Conservation (phyloP, 768 basidiomycete species). For the Xerocomellus intermedius region DNA sequence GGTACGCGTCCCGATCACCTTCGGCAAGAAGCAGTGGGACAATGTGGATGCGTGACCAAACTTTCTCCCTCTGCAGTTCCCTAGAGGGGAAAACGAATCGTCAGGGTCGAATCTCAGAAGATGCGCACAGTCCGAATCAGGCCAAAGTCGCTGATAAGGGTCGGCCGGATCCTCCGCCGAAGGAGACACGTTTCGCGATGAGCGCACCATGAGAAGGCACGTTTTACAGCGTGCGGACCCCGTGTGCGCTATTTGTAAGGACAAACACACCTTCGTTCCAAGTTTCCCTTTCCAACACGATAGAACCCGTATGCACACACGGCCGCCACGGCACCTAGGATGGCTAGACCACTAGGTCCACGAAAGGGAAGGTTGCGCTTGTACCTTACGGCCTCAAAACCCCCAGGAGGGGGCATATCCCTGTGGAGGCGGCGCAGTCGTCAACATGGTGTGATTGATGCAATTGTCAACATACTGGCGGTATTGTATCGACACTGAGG, state of each 20-base stretch:
- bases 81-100: conserved; percentile 46
- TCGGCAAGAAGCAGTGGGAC: conserved; percentile 92
- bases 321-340: conserved; percentile 83
- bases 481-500: conserved; percentile 27
- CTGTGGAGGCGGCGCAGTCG: conserved; percentile 41
- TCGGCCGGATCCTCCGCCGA: conserved; percentile 47
- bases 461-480: conserved; percentile 27
- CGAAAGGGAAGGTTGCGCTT: conserved; percentile 92
- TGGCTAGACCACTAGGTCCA: conserved; percentile 79
- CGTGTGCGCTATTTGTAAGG: conserved; percentile 20
- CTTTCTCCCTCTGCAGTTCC: conserved; percentile 89
- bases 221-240: conserved; percentile 67
- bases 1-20: conserved; percentile 86
- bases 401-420: conserved; percentile 94
- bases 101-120: conserved; percentile 42
- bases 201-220: conserved; percentile 57
- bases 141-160: conserved; percentile 43
- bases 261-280: conserved; percentile 83
- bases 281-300: conserved; percentile 83
- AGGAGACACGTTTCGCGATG: conserved; percentile 65
- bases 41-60: conserved; percentile 94
- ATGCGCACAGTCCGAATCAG: conserved; percentile 41
- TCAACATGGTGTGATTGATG: conserved; percentile 7
- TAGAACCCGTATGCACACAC: conserved; percentile 92
- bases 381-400: conserved; percentile 91